Conservation (phyloP, 768 basidiomycete species). For the Leccinum incarnatum region DNA sequence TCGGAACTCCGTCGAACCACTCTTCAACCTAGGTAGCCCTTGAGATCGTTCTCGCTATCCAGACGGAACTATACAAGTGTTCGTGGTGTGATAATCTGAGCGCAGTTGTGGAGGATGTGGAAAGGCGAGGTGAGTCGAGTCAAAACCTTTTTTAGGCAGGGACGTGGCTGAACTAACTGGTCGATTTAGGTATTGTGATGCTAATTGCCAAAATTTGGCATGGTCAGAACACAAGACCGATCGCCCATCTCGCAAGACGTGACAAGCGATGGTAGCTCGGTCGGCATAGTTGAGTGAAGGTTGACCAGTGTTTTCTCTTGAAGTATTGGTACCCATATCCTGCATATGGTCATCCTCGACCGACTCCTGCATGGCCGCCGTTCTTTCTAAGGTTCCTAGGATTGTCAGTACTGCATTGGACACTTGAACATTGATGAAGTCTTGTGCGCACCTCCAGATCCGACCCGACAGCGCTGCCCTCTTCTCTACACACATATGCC, state of each 20-base stretch:
- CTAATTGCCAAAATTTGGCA: conserved; percentile 13
- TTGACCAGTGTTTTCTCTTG: background rate
- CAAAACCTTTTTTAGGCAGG: background rate
- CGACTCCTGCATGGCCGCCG: too few relatives aligned
- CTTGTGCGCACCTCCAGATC: too few relatives aligned
- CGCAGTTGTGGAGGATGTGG: conserved; percentile 48
- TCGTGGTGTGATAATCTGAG: conserved; percentile 65
- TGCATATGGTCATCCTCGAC: too few relatives aligned
- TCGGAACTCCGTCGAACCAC: background rate
- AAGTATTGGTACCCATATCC: too few relatives aligned
- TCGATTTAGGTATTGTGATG: conserved; percentile 13
- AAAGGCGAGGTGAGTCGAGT: conserved; percentile 35
- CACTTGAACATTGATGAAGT: background rate
- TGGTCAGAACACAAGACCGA: conserved; percentile 15
- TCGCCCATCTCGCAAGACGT: conserved; percentile 1
- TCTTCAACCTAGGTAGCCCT: background rate
- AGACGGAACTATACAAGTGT: conserved; percentile 51
- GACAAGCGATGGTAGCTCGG: background rate
- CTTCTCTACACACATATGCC: too few relatives aligned
- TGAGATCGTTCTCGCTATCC: background rate
- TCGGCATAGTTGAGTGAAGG: background rate
- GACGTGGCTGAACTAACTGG: too few relatives aligned
- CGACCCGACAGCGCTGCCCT: too few relatives aligned
- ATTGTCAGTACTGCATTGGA: background rate
- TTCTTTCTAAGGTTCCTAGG: background rate